Evolutionary conservation across 306 rosid genomes (phyloP).

Genomic region (Boehmeria nivea): DNA sequence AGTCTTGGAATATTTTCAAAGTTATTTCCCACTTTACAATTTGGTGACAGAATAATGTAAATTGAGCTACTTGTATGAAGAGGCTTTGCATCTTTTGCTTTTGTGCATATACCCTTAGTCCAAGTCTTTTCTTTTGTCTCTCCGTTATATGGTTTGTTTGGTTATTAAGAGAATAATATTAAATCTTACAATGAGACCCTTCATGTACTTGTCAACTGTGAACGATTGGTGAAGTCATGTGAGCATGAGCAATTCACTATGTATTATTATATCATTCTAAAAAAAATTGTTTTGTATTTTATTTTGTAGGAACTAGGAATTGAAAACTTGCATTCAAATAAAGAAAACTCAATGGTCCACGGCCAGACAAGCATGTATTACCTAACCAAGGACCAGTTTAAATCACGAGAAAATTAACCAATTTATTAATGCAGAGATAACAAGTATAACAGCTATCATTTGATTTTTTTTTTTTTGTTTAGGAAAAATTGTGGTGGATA

Average conservation of each 20-base stretch:
- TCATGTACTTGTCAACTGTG: too few relatives aligned
- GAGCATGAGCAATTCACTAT: too few relatives aligned
- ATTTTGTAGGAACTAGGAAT: background rate
- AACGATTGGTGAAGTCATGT: too few relatives aligned
- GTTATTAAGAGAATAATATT: background rate
- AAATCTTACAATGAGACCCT: too few relatives aligned
- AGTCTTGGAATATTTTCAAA: background rate
- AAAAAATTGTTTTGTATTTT: background rate
- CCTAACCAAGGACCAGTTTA: background rate
- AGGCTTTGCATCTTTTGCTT: constrained; percentile 4
- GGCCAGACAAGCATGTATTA: constrained; percentile 1
- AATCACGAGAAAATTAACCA: background rate
- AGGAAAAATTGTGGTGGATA: too few relatives aligned
- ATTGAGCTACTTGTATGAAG: background rate
- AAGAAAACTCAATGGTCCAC: background rate
- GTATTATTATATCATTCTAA: background rate
- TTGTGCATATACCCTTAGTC: background rate
- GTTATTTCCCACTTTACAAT: background rate
- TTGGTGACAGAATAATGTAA: background rate
- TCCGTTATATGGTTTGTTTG: background rate
- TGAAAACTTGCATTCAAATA: background rate
- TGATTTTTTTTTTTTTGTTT: background rate
- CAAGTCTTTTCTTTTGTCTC: background rate
- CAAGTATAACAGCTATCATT: background rate
- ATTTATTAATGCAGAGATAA: too few relatives aligned